Percentiles rank a stretch among this genome's conserved stretches.
Evolutionary conservation across 352 stramenopile species (phyloP).

Genomic region (Globisporangium abappressorium): DNA sequence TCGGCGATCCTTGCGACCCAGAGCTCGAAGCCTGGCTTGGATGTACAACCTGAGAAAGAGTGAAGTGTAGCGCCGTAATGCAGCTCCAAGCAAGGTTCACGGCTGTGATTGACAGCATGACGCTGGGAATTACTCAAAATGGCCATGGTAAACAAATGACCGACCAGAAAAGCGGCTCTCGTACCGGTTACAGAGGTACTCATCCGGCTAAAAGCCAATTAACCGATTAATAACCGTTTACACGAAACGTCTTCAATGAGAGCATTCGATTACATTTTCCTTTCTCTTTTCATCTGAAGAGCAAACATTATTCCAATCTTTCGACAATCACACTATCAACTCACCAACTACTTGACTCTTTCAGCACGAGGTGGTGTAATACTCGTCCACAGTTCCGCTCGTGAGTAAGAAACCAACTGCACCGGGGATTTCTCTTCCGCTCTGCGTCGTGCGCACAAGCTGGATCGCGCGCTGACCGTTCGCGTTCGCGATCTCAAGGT

Average conservation of each 20-base stretch:
- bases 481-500: too few relatives aligned
- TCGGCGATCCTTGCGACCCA: constrained; percentile 3
- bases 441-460: too few relatives aligned
- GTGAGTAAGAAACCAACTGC: too few relatives aligned
- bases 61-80: neutral
- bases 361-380: neutral
- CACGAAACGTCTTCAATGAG: neutral
- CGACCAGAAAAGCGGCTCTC: neutral
- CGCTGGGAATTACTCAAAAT: neutral
- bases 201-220: neutral
- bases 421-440: too few relatives aligned
- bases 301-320: neutral
- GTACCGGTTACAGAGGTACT: neutral
- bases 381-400: too few relatives aligned
- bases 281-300: neutral
- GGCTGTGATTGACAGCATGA: too few relatives aligned
- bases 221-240: neutral
- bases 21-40: constrained; percentile 1
- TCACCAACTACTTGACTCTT: neutral
- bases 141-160: neutral
- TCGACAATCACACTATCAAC: neutral
- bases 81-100: neutral
- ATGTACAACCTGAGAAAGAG: neutral
- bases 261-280: neutral
- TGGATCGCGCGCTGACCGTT: too few relatives aligned